Percentiles rank a stretch among this genome's conserved stretches.
These are phyloP conservation scores for Sphaerostilbella broomeana DNA, from an alignment of 2,329 filamentous ascomycete genomes.

Conservation along the genomic window DNA sequence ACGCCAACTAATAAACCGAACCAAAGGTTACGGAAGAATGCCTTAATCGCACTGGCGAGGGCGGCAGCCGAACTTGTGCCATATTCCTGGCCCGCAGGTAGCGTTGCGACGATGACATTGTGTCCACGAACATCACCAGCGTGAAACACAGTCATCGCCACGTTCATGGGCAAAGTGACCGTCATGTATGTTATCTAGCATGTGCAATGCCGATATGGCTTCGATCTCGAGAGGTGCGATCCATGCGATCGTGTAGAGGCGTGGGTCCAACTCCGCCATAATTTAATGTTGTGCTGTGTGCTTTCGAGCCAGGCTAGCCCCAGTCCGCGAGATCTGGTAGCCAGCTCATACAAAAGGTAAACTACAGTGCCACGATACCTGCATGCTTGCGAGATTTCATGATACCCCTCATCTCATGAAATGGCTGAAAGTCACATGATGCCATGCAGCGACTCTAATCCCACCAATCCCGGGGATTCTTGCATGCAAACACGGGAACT, in stretches of 20 bases:
- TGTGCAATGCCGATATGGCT: constrained; percentile 26
- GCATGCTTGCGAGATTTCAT: too few relatives aligned
- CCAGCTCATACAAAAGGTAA: too few relatives aligned
- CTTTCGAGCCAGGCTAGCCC: too few relatives aligned
- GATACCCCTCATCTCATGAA: too few relatives aligned
- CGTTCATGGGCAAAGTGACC: constrained; percentile 25
- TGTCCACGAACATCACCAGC: constrained; percentile 31
- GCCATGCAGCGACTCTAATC: too few relatives aligned
- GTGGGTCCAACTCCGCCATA: constrained; percentile 10
- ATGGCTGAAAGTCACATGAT: too few relatives aligned
- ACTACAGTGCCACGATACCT: too few relatives aligned
- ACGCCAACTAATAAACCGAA: constrained; percentile 34
- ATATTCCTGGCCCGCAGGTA: constrained; percentile 29
- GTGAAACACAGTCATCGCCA: constrained; percentile 31
- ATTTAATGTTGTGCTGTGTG: too few relatives aligned
- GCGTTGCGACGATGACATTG: constrained; percentile 31
- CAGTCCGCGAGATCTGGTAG: too few relatives aligned
- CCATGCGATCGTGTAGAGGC: constrained; percentile 29
- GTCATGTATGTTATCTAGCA: constrained; percentile 28
- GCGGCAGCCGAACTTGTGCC: constrained; percentile 28
- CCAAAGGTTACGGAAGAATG: constrained; percentile 31
- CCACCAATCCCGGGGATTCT: too few relatives aligned
- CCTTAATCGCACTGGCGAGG: constrained; percentile 29
- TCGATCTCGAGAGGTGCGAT: constrained; percentile 33
- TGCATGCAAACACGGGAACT: too few relatives aligned